Percentiles rank a stretch among this genome's conserved stretches.
These are phyloP conservation scores for Trichoderma orchidacearum DNA, from an alignment of 495 filamentous ascomycete genomes.

Conservation along the genomic window DNA sequence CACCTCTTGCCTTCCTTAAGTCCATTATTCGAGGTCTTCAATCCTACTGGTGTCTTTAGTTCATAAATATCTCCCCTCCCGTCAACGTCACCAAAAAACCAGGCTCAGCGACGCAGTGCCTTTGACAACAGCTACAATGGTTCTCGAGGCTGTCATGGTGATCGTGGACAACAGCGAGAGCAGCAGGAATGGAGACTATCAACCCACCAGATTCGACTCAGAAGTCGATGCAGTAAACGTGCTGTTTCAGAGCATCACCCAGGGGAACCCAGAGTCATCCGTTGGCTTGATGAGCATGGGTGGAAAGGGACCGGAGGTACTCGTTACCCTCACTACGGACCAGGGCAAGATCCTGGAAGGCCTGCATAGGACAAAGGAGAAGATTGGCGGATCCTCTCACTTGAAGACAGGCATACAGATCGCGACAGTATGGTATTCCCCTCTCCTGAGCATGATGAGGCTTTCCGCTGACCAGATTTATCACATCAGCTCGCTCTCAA, in stretches of 20 bases:
- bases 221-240: constrained; percentile 90
- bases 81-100: neutral
- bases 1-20: constrained; percentile 1
- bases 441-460: neutral
- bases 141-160: constrained; percentile 52
- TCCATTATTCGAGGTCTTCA: too few relatives aligned
- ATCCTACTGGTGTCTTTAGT: neutral
- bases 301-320: constrained; percentile 88
- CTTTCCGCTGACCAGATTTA: neutral
- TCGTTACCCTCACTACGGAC: constrained; percentile 90
- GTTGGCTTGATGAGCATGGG: constrained; percentile 99
- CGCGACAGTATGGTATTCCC: constrained; percentile 55
- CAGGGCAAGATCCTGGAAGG: constrained; percentile 90
- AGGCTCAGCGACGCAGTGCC: neutral
- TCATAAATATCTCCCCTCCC: neutral
- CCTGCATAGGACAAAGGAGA: constrained; percentile 89
- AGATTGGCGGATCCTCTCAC: constrained; percentile 78
- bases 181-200: constrained; percentile 93
- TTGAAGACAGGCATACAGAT: constrained; percentile 89
- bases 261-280: constrained; percentile 88
- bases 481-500: constrained; percentile 73
- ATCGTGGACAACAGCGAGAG: constrained; percentile 95
- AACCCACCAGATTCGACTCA: constrained; percentile 87
- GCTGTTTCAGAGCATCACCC: constrained; percentile 86
- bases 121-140: constrained; percentile 30